Evolutionary conservation across 441 rosid genomes (phyloP).

Genomic region (Caryocar brasiliense): DNA sequence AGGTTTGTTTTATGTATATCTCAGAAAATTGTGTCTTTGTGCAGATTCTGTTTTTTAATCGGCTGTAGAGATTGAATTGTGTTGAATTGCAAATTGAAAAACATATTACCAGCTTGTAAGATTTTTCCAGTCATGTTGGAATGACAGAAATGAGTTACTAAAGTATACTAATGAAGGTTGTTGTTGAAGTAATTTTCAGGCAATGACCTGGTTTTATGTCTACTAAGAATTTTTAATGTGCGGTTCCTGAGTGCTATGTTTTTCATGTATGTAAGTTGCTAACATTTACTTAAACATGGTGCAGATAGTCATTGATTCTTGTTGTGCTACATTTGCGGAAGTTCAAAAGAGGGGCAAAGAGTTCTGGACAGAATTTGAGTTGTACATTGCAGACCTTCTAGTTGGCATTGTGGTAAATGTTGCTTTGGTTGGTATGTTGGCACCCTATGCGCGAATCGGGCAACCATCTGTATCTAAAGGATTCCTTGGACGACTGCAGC

Average conservation of each 20-base stretch:
- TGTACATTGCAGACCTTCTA: conserved; percentile 62
- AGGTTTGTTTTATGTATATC: too few relatives aligned
- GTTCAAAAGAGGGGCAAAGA: conserved; percentile 73
- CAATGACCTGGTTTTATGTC: too few relatives aligned
- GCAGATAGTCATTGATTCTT: conserved; percentile 73
- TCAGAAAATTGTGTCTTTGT: too few relatives aligned
- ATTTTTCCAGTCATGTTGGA: too few relatives aligned
- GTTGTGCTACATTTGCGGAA: conserved; percentile 81
- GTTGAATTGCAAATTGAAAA: too few relatives aligned
- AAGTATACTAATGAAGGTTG: too few relatives aligned
- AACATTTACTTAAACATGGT: neutral
- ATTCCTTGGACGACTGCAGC: conserved; percentile 41
- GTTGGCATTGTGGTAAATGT: conserved; percentile 66
- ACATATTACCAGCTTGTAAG: too few relatives aligned
- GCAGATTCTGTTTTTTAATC: neutral
- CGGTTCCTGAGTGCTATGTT: too few relatives aligned
- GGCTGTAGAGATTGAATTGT: neutral
- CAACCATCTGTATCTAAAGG: conserved; percentile 54
- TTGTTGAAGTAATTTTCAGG: too few relatives aligned
- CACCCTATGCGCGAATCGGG: conserved; percentile 73
- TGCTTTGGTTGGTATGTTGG: conserved; percentile 77
- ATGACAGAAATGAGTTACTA: too few relatives aligned
- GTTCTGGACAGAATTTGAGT: conserved; percentile 79
- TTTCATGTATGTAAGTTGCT: neutral
- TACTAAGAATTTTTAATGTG: too few relatives aligned